These are phyloP conservation scores for Cladosporium sp. DNA, from an alignment of 2,329 filamentous ascomycete genomes.

Conservation along the genomic window DNA sequence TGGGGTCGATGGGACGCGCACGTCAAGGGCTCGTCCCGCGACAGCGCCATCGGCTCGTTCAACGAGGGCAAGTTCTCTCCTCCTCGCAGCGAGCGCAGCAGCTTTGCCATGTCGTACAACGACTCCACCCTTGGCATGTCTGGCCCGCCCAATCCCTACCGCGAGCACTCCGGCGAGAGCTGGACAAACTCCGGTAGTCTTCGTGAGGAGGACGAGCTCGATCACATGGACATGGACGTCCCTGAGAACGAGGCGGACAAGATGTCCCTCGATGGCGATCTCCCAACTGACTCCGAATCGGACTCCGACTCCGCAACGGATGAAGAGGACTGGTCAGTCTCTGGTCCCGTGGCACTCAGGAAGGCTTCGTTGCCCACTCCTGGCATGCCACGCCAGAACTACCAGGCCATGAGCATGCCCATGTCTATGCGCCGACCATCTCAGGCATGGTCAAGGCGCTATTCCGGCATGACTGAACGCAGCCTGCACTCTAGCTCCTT, in stretches of 20 bases:
- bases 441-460: slow-evolving; percentile 20
- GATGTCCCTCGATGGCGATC: slow-evolving; percentile 76
- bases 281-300: slow-evolving; percentile 49
- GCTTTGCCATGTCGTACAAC: slow-evolving; percentile 29
- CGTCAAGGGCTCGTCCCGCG: slow-evolving; percentile 49
- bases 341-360: slow-evolving; percentile 47
- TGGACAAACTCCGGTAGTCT: slow-evolving; percentile 60
- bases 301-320: slow-evolving; percentile 63
- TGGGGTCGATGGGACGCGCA: slow-evolving; percentile 95
- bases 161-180: slow-evolving; percentile 48
- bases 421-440: slow-evolving; percentile 23
- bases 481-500: slow-evolving; percentile 20
- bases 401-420: slow-evolving; percentile 25
- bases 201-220: slow-evolving; percentile 53
- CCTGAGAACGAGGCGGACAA: slow-evolving; percentile 84
- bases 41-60: slow-evolving; percentile 34
- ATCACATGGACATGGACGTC: slow-evolving; percentile 54
- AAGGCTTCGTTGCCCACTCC: slow-evolving; percentile 45
- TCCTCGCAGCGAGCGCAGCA: slow-evolving; percentile 43
- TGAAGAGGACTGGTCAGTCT: slow-evolving; percentile 41
- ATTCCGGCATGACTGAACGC: slow-evolving; percentile 16
- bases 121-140: slow-evolving; percentile 29
- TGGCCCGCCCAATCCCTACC: slow-evolving; percentile 19
- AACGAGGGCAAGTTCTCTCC: slow-evolving; percentile 38
- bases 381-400: slow-evolving; percentile 21